phyloP scores from a whole-genome alignment of 495 filamentous ascomycete genomes.

The Penicillium robsamsonii region DNA sequence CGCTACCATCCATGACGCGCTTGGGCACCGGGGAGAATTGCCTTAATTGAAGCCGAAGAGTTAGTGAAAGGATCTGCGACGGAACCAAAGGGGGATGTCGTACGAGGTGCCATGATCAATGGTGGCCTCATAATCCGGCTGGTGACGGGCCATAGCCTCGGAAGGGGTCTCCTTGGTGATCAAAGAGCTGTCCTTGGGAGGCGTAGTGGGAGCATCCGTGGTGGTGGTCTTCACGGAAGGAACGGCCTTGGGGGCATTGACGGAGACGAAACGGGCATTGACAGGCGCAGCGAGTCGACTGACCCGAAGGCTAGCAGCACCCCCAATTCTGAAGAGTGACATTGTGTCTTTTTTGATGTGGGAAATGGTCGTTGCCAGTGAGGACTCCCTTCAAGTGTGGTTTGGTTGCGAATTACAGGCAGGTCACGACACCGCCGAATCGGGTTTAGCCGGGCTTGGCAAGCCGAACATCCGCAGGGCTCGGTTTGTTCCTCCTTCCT shows the following conservation, averaged over 20 bases:
- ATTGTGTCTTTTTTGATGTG: slow-evolving; percentile 33
- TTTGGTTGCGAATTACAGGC: slow-evolving; percentile 40
- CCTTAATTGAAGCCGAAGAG: slow-evolving; percentile 40
- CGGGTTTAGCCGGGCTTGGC: slow-evolving; percentile 39
- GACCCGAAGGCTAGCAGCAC: slow-evolving; percentile 37
- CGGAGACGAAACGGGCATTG: slow-evolving; percentile 40
- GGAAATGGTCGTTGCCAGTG: slow-evolving; percentile 22
- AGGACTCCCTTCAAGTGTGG: slow-evolving; percentile 29
- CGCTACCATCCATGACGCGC: slow-evolving; percentile 85
- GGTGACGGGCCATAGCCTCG: slow-evolving; percentile 57
- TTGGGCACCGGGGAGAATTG: slow-evolving; percentile 87
- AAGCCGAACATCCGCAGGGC: slow-evolving; percentile 47
- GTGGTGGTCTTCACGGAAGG: slow-evolving; percentile 40
- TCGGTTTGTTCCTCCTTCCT: slow-evolving; percentile 28
- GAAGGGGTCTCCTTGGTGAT: slow-evolving; percentile 52
- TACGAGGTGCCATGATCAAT: slow-evolving; percentile 83
- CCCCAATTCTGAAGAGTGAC: slow-evolving; percentile 47
- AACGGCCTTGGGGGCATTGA: slow-evolving; percentile 22
- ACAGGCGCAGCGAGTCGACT: slow-evolving; percentile 31
- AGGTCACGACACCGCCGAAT: slow-evolving; percentile 39
- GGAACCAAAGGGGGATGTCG: slow-evolving; percentile 20
- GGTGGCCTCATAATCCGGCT: slow-evolving; percentile 75
- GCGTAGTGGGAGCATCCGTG: slow-evolving; percentile 41
- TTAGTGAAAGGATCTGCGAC: slow-evolving; percentile 23
- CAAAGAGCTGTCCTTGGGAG: slow-evolving; percentile 42